A percentile compares a stretch with the other conserved stretches of the same genome.
phyloP scores from a whole-genome alignment of 305 asterid species.

The Fraxinus latifolia region DNA sequence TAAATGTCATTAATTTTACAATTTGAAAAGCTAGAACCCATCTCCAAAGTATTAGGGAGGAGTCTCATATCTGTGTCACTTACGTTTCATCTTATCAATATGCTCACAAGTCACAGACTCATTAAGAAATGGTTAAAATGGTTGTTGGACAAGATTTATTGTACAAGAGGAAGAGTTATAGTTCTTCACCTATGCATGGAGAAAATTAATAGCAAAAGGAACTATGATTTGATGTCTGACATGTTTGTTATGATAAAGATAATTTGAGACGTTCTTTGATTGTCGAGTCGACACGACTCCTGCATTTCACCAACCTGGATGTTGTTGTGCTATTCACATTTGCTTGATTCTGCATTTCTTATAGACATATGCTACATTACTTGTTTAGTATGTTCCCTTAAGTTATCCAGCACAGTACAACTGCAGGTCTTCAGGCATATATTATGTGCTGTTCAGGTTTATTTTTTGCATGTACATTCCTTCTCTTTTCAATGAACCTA shows the following conservation, averaged over 20 bases:
- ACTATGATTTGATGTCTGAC: background rate
- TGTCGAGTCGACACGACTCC: background rate
- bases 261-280: background rate
- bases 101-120: background rate
- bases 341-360: conserved; percentile 17
- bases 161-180: background rate
- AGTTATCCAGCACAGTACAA: conserved; percentile 6
- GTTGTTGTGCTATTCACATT: conserved; percentile 11
- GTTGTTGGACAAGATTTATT: background rate
- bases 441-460: conserved; percentile 10
- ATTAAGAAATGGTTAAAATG: background rate
- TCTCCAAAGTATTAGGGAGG: background rate
- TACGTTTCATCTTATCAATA: background rate
- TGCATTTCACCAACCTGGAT: conserved; percentile 12
- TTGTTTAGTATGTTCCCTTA: background rate
- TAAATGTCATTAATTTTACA: background rate
- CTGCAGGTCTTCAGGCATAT: conserved; percentile 14
- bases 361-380: background rate
- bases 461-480: background rate
- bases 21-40: background rate
- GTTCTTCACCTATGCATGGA: conserved; percentile 2
- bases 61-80: background rate
- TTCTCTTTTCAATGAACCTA: background rate
- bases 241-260: background rate
- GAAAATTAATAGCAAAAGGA: conserved; percentile 1